Evolutionary conservation across 768 basidiomycete genomes (phyloP).

Genomic region (Suillus cothurnatus): DNA sequence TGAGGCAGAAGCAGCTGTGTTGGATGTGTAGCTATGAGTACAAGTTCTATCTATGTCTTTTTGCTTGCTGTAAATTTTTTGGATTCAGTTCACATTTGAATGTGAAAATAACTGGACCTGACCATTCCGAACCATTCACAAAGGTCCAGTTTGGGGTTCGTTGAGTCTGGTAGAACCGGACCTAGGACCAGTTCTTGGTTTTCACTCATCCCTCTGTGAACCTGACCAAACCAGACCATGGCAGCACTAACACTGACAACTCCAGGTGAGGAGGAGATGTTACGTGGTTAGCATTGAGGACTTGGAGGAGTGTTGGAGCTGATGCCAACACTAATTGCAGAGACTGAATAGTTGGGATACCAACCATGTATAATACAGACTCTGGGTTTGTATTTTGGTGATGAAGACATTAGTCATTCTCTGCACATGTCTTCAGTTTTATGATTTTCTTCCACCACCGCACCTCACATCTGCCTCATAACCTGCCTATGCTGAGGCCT

Average conservation of each 20-base stretch:
- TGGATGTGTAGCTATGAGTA: background rate
- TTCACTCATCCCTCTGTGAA: too few relatives aligned
- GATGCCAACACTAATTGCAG: too few relatives aligned
- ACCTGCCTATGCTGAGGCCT: conserved; percentile 73
- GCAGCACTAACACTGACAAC: too few relatives aligned
- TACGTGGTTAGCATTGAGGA: too few relatives aligned
- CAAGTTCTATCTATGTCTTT: background rate
- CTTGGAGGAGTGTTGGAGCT: too few relatives aligned
- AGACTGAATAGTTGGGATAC: too few relatives aligned
- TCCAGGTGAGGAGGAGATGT: too few relatives aligned
- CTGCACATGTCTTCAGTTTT: background rate
- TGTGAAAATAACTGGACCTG: background rate
- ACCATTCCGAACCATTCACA: background rate
- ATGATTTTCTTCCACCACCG: conserved; percentile 79
- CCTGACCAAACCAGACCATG: too few relatives aligned
- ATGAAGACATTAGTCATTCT: background rate
- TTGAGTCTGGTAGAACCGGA: too few relatives aligned
- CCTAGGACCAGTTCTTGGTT: too few relatives aligned
- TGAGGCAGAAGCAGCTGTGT: background rate
- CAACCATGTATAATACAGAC: too few relatives aligned
- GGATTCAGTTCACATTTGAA: background rate
- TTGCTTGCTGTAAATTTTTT: background rate
- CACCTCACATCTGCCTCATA: conserved; percentile 59
- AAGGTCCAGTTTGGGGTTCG: background rate
- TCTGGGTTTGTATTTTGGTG: too few relatives aligned